Conservation (phyloP, 371 early-diverging fungal genomes). For the Dinochytrium kinnereticum region DNA sequence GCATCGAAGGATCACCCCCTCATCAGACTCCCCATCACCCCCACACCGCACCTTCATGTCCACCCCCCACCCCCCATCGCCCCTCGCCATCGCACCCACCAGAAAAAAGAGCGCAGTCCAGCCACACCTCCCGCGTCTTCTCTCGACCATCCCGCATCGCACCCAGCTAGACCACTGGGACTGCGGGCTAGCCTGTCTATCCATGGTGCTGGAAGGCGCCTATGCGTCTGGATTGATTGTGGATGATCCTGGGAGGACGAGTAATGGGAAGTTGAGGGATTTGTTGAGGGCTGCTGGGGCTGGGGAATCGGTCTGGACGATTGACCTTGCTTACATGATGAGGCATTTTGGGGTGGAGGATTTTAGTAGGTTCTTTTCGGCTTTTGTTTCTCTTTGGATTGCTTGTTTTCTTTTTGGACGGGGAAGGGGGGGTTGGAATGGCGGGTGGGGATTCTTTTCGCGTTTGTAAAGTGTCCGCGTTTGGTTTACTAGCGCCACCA, state of each 20-base stretch:
- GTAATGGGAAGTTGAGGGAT: neutral
- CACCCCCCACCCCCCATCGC: too few species aligned
- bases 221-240: constrained; percentile 12
- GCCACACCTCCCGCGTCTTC: neutral
- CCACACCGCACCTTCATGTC: too few species aligned
- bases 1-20: too few species aligned
- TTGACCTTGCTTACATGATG: constrained; percentile 81
- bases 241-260: constrained; percentile 42
- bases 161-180: constrained; percentile 65
- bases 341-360: constrained; percentile 68
- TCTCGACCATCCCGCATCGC: constrained; percentile 23
- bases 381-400: too few species aligned
- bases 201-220: constrained; percentile 67
- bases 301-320: constrained; percentile 85
- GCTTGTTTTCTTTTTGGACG: too few species aligned
- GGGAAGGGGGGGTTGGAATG: too few species aligned
- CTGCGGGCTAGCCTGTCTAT: constrained; percentile 84
- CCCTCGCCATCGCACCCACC: too few species aligned
- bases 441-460: too few species aligned
- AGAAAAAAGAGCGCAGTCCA: too few species aligned
- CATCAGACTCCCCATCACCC: too few species aligned
- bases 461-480: too few species aligned
- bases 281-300: constrained; percentile 48
- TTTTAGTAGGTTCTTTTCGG: constrained; percentile 59
- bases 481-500: too few species aligned